Percentiles rank a stretch among this genome's conserved stretches.
Conservation (phyloP, 495 filamentous ascomycete genomes). For the Aspergillus conjunctus region DNA sequence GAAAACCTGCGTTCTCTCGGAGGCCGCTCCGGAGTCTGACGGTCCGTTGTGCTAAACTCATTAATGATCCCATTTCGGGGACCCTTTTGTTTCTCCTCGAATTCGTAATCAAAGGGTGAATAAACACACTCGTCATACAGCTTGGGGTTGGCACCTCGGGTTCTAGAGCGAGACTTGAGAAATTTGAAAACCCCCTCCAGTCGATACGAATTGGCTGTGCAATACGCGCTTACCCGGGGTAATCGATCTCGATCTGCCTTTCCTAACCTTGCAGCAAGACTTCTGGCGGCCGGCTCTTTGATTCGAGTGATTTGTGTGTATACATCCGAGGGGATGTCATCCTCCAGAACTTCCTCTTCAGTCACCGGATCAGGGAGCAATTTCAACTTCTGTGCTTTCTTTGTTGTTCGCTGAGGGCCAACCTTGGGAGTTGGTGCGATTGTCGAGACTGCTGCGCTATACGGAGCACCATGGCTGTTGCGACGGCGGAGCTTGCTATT, state of each 20-base stretch:
- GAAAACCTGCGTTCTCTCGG: slow-evolving; percentile 65
- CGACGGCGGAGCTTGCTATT: slow-evolving; percentile 85
- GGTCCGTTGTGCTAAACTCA: slow-evolving; percentile 23
- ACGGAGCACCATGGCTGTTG: slow-evolving; percentile 75
- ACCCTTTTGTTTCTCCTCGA: slow-evolving; percentile 44
- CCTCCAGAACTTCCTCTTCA: slow-evolving; percentile 64
- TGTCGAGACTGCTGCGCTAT: slow-evolving; percentile 42
- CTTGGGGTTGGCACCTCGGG: slow-evolving; percentile 80
- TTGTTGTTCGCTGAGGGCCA: slow-evolving; percentile 90
- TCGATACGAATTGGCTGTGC: slow-evolving; percentile 86
- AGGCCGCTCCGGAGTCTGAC: slow-evolving; percentile 39
- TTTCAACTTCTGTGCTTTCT: slow-evolving; percentile 95
- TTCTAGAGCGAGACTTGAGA: slow-evolving; percentile 76
- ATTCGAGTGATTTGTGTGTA: slow-evolving; percentile 95
- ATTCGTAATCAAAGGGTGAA: slow-evolving; percentile 79
- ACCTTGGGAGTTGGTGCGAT: slow-evolving; percentile 69
- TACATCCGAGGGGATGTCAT: slow-evolving; percentile 91
- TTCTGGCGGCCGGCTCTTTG: slow-evolving; percentile 90
- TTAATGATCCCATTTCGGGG: slow-evolving; percentile 28
- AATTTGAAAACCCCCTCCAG: slow-evolving; percentile 86
- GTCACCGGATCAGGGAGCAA: slow-evolving; percentile 87
- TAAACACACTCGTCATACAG: slow-evolving; percentile 97
- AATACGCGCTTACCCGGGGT: slow-evolving; percentile 93
- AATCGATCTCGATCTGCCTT: slow-evolving; percentile 88
- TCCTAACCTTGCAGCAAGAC: slow-evolving; percentile 89